Conservation (phyloP, 192 early-diverging fungal genomes). For the Entophlyctis luteolus region DNA sequence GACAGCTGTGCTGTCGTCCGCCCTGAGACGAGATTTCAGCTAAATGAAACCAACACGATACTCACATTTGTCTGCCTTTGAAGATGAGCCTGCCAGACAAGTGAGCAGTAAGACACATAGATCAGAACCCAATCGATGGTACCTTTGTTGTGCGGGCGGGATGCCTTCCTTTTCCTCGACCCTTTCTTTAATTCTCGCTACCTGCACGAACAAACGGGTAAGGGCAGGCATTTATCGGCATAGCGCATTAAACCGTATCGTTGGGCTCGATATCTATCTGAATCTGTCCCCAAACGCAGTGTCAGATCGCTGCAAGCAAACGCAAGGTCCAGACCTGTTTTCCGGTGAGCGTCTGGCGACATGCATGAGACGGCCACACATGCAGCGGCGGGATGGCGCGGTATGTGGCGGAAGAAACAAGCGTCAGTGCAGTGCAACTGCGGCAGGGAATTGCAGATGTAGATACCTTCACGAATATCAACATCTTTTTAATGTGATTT, state of each 20-base stretch:
- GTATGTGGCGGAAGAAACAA: too few species aligned
- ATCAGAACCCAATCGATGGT: not conserved
- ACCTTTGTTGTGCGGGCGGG: slow-evolving; percentile 90
- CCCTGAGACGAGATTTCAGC: slow-evolving; percentile 45
- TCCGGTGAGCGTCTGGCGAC: not conserved
- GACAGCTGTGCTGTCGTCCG: slow-evolving; percentile 67
- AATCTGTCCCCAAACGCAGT: too few species aligned
- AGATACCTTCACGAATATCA: too few species aligned
- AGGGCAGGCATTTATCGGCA: not conserved
- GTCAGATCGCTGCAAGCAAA: too few species aligned
- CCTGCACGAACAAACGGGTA: slow-evolving; percentile 31
- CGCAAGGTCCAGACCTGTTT: too few species aligned
- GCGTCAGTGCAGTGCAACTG: too few species aligned
- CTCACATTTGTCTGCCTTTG: slow-evolving; percentile 89
- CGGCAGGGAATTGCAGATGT: too few species aligned
- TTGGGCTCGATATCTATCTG: slow-evolving; percentile 82
- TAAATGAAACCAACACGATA: not conserved
- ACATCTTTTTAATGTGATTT: too few species aligned
- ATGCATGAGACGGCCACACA: too few species aligned
- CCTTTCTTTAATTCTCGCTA: slow-evolving; percentile 83
- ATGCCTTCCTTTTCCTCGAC: slow-evolving; percentile 98
- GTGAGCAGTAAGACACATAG: not conserved
- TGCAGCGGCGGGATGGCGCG: too few species aligned
- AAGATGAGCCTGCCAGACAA: slow-evolving; percentile 68
- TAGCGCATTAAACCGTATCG: slow-evolving; percentile 45